Evolutionary conservation across 768 basidiomycete species (phyloP).

Genomic region (Pleurotus citrinopileatus): DNA sequence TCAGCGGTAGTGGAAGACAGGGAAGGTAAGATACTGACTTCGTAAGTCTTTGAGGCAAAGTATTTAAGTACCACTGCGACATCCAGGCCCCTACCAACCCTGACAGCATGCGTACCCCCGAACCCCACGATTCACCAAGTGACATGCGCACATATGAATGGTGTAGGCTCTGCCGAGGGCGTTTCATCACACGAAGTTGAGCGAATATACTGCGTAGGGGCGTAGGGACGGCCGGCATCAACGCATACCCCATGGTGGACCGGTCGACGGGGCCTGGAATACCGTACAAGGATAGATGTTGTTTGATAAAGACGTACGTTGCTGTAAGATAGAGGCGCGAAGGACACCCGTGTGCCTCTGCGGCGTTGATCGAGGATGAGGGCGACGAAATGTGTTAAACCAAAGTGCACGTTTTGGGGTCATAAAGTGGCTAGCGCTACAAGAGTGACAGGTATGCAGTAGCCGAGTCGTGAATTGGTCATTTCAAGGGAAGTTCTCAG

Average conservation of each 20-base stretch:
- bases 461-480: not conserved
- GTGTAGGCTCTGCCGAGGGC: not conserved
- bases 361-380: slow-evolving; percentile 8
- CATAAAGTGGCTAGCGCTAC: not conserved
- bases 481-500: not conserved
- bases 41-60: not conserved
- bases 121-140: not conserved
- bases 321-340: no score
- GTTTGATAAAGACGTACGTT: no score
- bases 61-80: not conserved
- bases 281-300: slow-evolving; percentile 8
- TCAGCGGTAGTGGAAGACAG: not conserved
- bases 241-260: no score
- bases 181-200: slow-evolving; percentile 6
- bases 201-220: no score
- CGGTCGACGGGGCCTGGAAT: not conserved
- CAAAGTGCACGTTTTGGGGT: slow-evolving; percentile 7
- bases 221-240: no score
- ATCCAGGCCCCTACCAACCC: slow-evolving; percentile 2
- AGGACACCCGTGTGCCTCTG: slow-evolving; percentile 6
- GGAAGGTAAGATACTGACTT: not conserved
- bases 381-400: not conserved
- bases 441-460: not conserved
- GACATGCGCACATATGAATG: not conserved
- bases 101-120: not conserved